Evolutionary conservation across 2,329 filamentous ascomycete genomes (phyloP).

Genomic region (Nemania sp.): DNA sequence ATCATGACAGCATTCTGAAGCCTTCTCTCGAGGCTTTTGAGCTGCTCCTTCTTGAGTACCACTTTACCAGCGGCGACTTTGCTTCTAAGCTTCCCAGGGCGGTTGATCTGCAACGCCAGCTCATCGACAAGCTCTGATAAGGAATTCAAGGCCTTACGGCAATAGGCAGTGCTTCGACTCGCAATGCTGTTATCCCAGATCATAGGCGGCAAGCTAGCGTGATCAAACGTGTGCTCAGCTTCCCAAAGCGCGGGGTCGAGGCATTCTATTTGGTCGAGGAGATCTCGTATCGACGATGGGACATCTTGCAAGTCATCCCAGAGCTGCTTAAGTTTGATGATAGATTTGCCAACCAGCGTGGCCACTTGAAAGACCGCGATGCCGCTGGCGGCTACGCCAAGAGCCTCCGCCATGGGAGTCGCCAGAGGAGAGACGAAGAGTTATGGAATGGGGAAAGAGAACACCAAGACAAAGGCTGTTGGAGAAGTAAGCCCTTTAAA

Average conservation of each 20-base stretch:
- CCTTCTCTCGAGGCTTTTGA: slow-evolving; percentile 27
- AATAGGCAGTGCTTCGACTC: slow-evolving; percentile 26
- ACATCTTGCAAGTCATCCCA: slow-evolving; percentile 37
- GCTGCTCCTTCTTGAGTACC: slow-evolving; percentile 30
- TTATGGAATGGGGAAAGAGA: neutral
- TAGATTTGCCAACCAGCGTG: slow-evolving; percentile 28
- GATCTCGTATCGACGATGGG: slow-evolving; percentile 32
- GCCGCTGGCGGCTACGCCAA: slow-evolving; percentile 34
- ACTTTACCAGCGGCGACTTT: slow-evolving; percentile 21
- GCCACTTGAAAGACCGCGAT: slow-evolving; percentile 35
- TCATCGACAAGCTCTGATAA: slow-evolving; percentile 30
- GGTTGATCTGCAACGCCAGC: slow-evolving; percentile 23
- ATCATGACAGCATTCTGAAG: slow-evolving; percentile 32
- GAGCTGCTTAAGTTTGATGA: slow-evolving; percentile 35
- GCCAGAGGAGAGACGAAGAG: neutral
- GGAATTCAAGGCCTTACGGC: slow-evolving; percentile 30
- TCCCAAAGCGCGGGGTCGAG: slow-evolving; percentile 34
- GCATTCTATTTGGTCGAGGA: slow-evolving; percentile 37
- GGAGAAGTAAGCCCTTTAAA: neutral
- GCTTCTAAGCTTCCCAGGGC: slow-evolving; percentile 1
- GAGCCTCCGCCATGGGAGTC: slow-evolving; percentile 33
- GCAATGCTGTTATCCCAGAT: slow-evolving; percentile 26
- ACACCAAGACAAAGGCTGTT: neutral
- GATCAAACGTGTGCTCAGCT: slow-evolving; percentile 21
- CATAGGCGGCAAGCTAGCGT: slow-evolving; percentile 10